Evolutionary conservation across 306 rosid genomes (phyloP), one percentile per base, ranked within the genome.

Genomic region (Sphenostylis stenocarpa): DNA sequence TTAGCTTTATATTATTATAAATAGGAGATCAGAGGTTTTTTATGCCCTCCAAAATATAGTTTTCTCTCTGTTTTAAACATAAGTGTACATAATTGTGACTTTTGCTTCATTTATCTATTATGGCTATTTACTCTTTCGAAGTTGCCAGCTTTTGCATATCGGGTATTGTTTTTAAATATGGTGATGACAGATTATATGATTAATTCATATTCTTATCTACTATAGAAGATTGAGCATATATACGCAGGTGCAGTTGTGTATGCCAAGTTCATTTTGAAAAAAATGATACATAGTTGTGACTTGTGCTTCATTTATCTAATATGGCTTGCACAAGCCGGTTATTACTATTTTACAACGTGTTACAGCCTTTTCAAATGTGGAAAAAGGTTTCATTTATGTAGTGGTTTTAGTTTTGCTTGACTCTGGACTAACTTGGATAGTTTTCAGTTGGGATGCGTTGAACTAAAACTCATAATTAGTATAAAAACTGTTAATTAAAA

Each of bases 201-300:
- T 9, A 8, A 38, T 34, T 26, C 36, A n/a, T n/a, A 31, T 3
- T 31, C 36, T 31, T 31, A 31, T 31, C 3, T 31, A 36, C 67
- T 20, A 17, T 53, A 36, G 64, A 23, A 53, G 48, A 26, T 26
- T 26, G 29, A 14, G n/a, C n/a, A n/a, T n/a, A n/a, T n/a, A n/a
- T 60, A 58, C 26, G 44, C 21, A 5, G 21, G 11, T 12, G 7
- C 11, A 36, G 16, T 31, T 31, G n/a, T 39, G 17, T 41, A 5
- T 58, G 21, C 39, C 17, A 67, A 52, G 12, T 26, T 67, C 68
- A 67, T 77, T 56, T 28, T 53, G 55, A n/a, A 14, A 62, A 56
- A 70, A 33, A 45, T 20, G 21, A 45, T 24, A 29, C 20, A 31
- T 69, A 57, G 15, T 56, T 33, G 2, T 45, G 19, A 20, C 49